Percentiles rank a stretch among this genome's conserved stretches.
Conservation (phyloP, 1,284 basidiomycete species). For the Leccinum laetum region DNA sequence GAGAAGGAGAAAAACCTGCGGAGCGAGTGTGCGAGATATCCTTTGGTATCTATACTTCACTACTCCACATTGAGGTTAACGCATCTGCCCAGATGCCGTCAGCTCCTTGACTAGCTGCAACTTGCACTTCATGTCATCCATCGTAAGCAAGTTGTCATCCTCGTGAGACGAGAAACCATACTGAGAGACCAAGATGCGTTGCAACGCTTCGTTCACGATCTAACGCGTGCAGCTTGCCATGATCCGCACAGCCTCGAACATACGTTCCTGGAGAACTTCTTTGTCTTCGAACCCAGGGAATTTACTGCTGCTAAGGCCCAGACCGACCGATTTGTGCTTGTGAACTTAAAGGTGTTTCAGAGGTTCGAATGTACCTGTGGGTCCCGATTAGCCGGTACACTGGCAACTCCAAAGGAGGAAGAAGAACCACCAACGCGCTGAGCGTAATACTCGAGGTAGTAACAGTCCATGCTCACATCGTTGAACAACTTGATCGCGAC, state of each 20-base stretch:
- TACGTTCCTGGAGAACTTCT: slow-evolving; percentile 44
- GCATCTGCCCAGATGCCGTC: slow-evolving; percentile 25
- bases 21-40: too few relatives aligned
- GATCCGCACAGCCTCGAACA: slow-evolving; percentile 40
- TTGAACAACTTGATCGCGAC: slow-evolving; percentile 78
- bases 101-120: slow-evolving; percentile 19
- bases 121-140: slow-evolving; percentile 25
- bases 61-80: slow-evolving; percentile 1
- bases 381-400: slow-evolving; percentile 14
- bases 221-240: slow-evolving; percentile 47
- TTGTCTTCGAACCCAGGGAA: slow-evolving; percentile 64
- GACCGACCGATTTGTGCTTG: slow-evolving; percentile 63
- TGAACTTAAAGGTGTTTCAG: slow-evolving; percentile 59
- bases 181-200: slow-evolving; percentile 68
- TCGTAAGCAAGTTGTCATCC: slow-evolving; percentile 1
- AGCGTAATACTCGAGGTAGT: slow-evolving; percentile 47
- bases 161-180: slow-evolving; percentile 65
- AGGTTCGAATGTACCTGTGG: background rate
- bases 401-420: too few relatives aligned
- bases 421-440: too few relatives aligned
- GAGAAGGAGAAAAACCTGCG: too few relatives aligned
- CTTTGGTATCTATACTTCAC: too few relatives aligned
- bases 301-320: slow-evolving; percentile 78
- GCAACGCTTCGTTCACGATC: slow-evolving; percentile 50
- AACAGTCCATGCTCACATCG: slow-evolving; percentile 69